Conservation (phyloP, 2,329 filamentous ascomycete species). For the Cladosporium cucumerinum region DNA sequence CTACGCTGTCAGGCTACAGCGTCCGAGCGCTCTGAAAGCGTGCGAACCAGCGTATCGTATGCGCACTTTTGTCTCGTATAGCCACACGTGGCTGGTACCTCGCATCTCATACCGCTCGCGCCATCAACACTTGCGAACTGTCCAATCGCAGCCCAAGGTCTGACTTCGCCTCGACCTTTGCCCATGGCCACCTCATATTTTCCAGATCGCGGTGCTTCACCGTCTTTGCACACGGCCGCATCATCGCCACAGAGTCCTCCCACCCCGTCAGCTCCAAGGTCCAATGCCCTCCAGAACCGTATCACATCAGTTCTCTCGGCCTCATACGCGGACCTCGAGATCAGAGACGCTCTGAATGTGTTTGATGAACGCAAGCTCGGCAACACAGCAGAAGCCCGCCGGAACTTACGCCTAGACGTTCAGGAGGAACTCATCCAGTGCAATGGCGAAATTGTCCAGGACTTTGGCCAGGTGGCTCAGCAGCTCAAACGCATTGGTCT, state of each 20-base stretch:
- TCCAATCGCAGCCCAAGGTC: not conserved
- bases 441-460: conserved; percentile 82
- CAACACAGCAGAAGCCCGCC: conserved; percentile 74
- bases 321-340: conserved; percentile 89
- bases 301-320: conserved; percentile 82
- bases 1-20: no score
- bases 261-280: conserved; percentile 35
- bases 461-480: conserved; percentile 88
- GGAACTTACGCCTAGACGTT: conserved; percentile 74
- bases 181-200: conserved; percentile 29
- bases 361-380: conserved; percentile 68
- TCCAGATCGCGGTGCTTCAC: conserved; percentile 20
- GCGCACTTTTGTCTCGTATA: not conserved
- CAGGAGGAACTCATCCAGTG: conserved; percentile 91
- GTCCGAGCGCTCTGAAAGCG: no score
- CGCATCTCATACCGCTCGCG: not conserved
- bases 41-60: not conserved
- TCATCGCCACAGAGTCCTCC: conserved; percentile 17
- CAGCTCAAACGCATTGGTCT: conserved; percentile 82
- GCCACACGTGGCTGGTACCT: not conserved
- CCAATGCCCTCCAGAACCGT: conserved; percentile 73
- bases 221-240: conserved; percentile 13
- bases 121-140: not conserved
- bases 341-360: conserved; percentile 76
- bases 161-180: not conserved